Percentiles rank a stretch among this genome's conserved stretches.
Conservation (phyloP, 345 rosid species). For the Gossypium stocksii region DNA sequence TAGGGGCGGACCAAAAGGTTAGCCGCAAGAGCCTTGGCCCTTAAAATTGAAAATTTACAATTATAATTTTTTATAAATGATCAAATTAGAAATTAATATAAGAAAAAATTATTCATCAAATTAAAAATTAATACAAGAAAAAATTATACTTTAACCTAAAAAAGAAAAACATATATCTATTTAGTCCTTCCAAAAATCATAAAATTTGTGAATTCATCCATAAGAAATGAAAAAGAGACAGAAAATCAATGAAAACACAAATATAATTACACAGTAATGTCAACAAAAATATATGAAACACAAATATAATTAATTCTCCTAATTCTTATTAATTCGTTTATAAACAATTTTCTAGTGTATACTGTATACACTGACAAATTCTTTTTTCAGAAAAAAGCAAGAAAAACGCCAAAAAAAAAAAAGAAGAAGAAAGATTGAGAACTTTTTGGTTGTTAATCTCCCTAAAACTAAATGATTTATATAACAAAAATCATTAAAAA, state of each 20-base stretch:
- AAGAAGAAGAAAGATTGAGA: neutral
- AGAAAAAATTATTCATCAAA: no score
- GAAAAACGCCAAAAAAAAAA: neutral
- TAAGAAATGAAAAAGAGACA: no score
- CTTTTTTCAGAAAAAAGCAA: neutral
- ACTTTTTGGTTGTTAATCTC: neutral
- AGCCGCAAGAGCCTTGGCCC: no score
- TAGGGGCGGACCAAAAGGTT: no score
- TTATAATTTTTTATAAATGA: no score
- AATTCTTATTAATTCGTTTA: neutral
- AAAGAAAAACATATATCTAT: no score
- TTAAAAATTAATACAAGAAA: no score
- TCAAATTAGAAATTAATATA: no score
- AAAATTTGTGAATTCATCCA: no score
- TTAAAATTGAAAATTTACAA: no score
- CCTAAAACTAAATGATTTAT: neutral
- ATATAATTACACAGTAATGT: neutral
- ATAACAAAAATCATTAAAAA: neutral
- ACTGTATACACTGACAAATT: neutral
- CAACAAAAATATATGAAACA: neutral
- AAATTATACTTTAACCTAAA: no score
- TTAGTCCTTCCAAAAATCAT: no score
- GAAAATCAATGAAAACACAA: neutral
- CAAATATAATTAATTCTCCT: neutral
- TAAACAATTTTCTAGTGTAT: neutral